Base-by-base conservation (phyloP, 2,329 filamentous ascomycete genomes). In the Albophoma yamanashiensis region DNA sequence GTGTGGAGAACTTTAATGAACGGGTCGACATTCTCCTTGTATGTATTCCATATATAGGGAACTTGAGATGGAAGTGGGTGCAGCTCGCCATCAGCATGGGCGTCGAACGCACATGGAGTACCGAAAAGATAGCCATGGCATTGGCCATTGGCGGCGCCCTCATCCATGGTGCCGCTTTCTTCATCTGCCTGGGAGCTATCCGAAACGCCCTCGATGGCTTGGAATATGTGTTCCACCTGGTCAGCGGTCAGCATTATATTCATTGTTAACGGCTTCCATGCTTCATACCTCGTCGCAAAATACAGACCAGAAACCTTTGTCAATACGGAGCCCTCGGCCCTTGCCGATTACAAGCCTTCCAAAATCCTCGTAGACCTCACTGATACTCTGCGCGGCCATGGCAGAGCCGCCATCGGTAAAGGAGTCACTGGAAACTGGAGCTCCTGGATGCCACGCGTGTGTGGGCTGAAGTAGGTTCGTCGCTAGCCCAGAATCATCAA, bases 241-340 rank as follows among this genome's bases (percentile, higher is more conserved):
- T 4, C 3, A 17, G 25, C 7, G 15, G 0, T 6, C 20, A 31
- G 38, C 36, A 61, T 14, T 58, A 7, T 3, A 17, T 2, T 17
- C 45, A 9, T 31, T 0, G 5, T 50, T 31, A 11, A 34, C 14
- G 6, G 27, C 25, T 6, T 20, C 6, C 15, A 50, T 20, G 9
- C 47, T 52, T 31, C 25, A 14, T 52, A 69, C 69, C 61, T 72
- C 69, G 22, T 61, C 59, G 50, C 70, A 71, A 53, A 72, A 72
- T 8, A 71, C 65, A 5, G 69, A 63, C 70, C 70, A 72, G 58
- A 72, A 71, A 0, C 66, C 64, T 15, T 70, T 71, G 20, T 66
- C 69, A 22, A 71, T 65, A 39, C 68, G 68, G 12, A 71, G 60
- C 9, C 61, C 43, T 1, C 68, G 68, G 56, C 67, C 63, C 40